phyloP scores from a whole-genome alignment of 2,329 filamentous ascomycete species.

The Fusarium sp. region DNA sequence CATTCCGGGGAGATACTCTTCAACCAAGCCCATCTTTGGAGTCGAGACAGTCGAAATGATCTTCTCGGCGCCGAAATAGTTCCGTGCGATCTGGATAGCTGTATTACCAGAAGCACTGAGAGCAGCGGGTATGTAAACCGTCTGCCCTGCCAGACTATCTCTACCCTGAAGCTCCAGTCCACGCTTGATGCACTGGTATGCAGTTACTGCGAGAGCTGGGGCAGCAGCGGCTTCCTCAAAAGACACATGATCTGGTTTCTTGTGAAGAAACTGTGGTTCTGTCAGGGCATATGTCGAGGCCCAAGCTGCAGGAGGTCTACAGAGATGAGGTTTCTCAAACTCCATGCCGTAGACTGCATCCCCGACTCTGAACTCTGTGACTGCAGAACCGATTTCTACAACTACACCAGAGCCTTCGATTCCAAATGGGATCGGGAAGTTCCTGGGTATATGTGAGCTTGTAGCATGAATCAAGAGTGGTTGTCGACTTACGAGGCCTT shows the following conservation, averaged over 20 bases:
- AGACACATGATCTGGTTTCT: slow-evolving; percentile 44
- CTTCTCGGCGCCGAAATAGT: slow-evolving; percentile 56
- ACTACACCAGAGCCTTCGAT: slow-evolving; percentile 49
- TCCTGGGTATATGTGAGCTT: not conserved
- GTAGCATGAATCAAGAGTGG: not conserved
- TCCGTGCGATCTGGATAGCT: slow-evolving; percentile 60
- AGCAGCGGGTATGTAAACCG: slow-evolving; percentile 60
- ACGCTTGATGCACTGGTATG: slow-evolving; percentile 54
- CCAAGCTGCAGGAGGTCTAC: slow-evolving; percentile 44
- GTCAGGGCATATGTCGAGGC: slow-evolving; percentile 53
- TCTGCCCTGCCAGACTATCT: slow-evolving; percentile 57
- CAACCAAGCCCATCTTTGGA: slow-evolving; percentile 57
- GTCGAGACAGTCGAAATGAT: slow-evolving; percentile 64
- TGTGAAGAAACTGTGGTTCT: slow-evolving; percentile 47
- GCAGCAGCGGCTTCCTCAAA: slow-evolving; percentile 52
- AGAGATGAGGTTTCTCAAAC: slow-evolving; percentile 51
- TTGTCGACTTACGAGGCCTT: slow-evolving; percentile 41
- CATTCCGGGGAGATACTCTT: slow-evolving; percentile 52
- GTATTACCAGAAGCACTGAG: slow-evolving; percentile 59
- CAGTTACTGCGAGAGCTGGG: slow-evolving; percentile 52
- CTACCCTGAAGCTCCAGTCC: slow-evolving; percentile 50
- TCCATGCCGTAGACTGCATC: slow-evolving; percentile 53
- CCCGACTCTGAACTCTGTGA: slow-evolving; percentile 44
- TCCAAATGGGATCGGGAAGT: slow-evolving; percentile 41
- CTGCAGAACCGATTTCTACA: slow-evolving; percentile 40